Evolutionary conservation across 2,329 filamentous ascomycete genomes (phyloP), one percentile per base, ranked within the genome.

Genomic region (Phialophora expanda): DNA sequence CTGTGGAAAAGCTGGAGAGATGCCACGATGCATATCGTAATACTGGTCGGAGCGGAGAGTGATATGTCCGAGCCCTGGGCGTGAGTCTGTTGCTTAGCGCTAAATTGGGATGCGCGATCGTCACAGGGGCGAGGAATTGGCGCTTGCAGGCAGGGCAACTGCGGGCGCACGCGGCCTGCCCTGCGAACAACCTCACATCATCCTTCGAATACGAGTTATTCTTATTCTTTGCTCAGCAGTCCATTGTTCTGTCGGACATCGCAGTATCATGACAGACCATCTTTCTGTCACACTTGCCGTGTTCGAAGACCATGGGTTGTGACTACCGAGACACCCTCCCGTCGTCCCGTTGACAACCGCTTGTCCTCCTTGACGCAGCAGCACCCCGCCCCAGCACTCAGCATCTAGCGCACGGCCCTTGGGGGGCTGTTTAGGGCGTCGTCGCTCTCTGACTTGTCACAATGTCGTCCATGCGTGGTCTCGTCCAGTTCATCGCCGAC

Each of bases 401-500:
- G 61, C 54, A 51, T 32, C n/a, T 30, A 32, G 58, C 58, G 58
- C 48, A 30, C 22, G 17, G 58, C 14, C 58, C 32, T 41, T 28
- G n/a, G 46, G 22, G 46, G 32, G 44, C 24, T 24, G 46, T 17
- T 44, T 38, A 46, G 57, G 64, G 65, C 62, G 61, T 41, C 20
- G 34, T 46, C 17, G n/a, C 48, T 28, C 14, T 48, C 50, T 46
- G 11, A 44, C 22, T 57, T 30, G 34, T 48, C 65, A 68, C 41
- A 44, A 71, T 71, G 69, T 71, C 69, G 66, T 83, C 81, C 22
- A 83, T 83, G 81, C 79, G 80, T 79, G 94, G 95, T 30, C 84
- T 99, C 73, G 95, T 99, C 56, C 96, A 97, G 78, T 99, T 99
- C 82, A 99, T 99, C 78, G 95, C 95, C 68, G 95, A 99, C 78